Evolutionary conservation across 768 basidiomycete species (phyloP).

Genomic region (Pleurotus platypus): DNA sequence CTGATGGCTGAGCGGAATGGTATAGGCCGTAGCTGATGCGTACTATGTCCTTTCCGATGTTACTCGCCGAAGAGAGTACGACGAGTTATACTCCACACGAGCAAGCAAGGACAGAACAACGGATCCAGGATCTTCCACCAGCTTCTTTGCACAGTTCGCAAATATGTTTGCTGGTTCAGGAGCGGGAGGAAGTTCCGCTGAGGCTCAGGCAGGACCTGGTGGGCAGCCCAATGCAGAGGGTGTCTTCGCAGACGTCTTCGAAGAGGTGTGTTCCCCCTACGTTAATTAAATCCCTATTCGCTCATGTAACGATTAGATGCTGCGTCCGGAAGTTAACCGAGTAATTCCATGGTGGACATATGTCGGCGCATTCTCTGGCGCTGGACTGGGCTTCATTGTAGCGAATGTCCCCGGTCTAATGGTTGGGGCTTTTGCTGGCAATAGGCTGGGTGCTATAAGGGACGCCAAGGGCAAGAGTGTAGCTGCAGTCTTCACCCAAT

Average conservation of each 20-base stretch:
- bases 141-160: slow-evolving; percentile 77
- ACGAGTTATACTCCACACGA: slow-evolving; percentile 57
- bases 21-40: slow-evolving; percentile 84
- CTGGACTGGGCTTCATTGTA: slow-evolving; percentile 55
- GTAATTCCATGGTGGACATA: slow-evolving; percentile 74
- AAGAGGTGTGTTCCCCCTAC: slow-evolving; percentile 56
- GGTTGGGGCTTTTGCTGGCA: slow-evolving; percentile 85
- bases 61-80: slow-evolving; percentile 69
- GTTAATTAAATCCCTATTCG: neutral
- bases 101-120: slow-evolving; percentile 45
- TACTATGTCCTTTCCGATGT: slow-evolving; percentile 91
- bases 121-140: slow-evolving; percentile 64
- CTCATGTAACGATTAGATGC: slow-evolving; percentile 40
- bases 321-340: slow-evolving; percentile 78
- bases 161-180: slow-evolving; percentile 58
- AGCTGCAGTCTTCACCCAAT: slow-evolving; percentile 77
- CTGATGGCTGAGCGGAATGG: too few relatives aligned
- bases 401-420: slow-evolving; percentile 86
- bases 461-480: slow-evolving; percentile 96
- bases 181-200: slow-evolving; percentile 20
- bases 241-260: slow-evolving; percentile 88
- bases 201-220: slow-evolving; percentile 23
- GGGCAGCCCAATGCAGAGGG: slow-evolving; percentile 72
- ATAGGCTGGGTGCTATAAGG: slow-evolving; percentile 84
- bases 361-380: slow-evolving; percentile 70